Evolutionary conservation across 2,329 filamentous ascomycete genomes (phyloP), one percentile per base, ranked within the genome.

Genomic region (Didymella arachidicola): DNA sequence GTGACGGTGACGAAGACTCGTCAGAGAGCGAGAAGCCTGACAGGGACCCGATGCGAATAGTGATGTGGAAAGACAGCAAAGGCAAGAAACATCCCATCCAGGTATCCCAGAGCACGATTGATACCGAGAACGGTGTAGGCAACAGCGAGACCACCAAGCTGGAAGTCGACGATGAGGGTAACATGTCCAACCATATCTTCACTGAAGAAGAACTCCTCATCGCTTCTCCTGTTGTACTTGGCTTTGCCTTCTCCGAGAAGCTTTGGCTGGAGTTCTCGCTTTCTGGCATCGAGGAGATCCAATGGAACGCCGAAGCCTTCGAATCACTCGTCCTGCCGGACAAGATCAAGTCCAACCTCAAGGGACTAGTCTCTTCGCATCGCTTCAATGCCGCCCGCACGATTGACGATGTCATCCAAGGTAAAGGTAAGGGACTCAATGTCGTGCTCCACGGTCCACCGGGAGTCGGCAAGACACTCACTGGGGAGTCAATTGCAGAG

Each of bases 231-330:
- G 88, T 96, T 0, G 91, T 96, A 0, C 84, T 96, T 1, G 93
- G 93, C 0, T 97, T 96, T 68, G 87, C 91, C 0, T 96, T 97
- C 74, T 87, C 86, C 1, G 92, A 96, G 77, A 97, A 96, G 78
- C 82, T 92, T 10, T 97, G 93, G 93, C 84, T 96, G 0, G 92
- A 97, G 73, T 92, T 97, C 68, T 88, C 87, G 0, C 88, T 97
- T 19, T 91, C 89, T 0, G 88, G 89, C 0, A 84, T 97, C 61
- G 85, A 86, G 43, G 90, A 96, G 4, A 94, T 97, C 61, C 84
- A 87, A 34, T 97, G 91, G 91, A 94, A 96, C 69, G 86, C 90
- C 41, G 84, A 87, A 14, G 93, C 93, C 0, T 97, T 95, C 77
- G 86, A 90, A 47, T 93, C 89, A 0, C 82, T 97, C 29, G 92